These are phyloP conservation scores for Amborella trichopoda DNA, from an alignment of 164 flowering plant genomes.

Conservation along the genomic window DNA sequence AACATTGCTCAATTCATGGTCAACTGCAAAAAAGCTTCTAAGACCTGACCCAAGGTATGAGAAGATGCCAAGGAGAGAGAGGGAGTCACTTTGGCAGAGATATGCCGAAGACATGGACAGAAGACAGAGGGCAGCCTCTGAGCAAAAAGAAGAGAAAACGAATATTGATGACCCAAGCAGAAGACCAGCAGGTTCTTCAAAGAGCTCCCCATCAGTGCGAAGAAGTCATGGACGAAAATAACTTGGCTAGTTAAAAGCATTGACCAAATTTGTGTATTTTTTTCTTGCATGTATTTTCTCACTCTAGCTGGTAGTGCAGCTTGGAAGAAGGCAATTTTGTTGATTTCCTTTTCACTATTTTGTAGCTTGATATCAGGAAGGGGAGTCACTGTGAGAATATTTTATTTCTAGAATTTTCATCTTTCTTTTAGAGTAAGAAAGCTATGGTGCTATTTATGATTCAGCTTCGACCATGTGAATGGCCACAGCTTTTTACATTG, in stretches of 20 bases:
- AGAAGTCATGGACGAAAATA: constrained; percentile 35
- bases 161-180: constrained; percentile 21
- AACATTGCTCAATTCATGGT: constrained; percentile 77
- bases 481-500: no score
- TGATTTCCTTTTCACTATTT: no score
- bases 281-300: no score
- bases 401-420: no score
- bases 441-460: no score
- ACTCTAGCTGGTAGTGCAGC: no score
- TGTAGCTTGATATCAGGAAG: no score
- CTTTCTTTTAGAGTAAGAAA: no score
- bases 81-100: constrained; percentile 79
- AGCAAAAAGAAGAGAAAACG: constrained; percentile 35
- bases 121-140: constrained; percentile 32
- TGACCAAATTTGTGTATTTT: no score
- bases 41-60: constrained; percentile 64
- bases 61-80: constrained; percentile 79
- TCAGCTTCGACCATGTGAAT: no score
- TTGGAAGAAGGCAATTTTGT: no score
- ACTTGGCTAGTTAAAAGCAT: constrained; percentile 1
- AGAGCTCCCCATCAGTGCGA: constrained; percentile 25
- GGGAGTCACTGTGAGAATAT: no score
- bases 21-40: constrained; percentile 67
- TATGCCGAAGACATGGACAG: constrained; percentile 55
- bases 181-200: constrained; percentile 24